phyloP scores from a whole-genome alignment of 2,329 filamentous ascomycete genomes.

The Pestalotiopsis sp. region DNA sequence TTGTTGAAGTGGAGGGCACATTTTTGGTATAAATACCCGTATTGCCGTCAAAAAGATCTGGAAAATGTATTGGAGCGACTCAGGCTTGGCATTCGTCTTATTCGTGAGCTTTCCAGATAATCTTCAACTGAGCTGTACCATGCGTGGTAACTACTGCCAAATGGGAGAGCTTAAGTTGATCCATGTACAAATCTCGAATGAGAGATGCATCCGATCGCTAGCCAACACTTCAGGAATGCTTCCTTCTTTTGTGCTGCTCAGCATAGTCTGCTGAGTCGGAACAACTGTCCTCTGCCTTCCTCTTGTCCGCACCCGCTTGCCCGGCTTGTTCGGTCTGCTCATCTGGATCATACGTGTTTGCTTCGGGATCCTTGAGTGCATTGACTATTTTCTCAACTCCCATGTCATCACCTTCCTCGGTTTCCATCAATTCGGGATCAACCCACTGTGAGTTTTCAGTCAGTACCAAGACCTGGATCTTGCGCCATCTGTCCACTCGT shows the following conservation, averaged over 20 bases:
- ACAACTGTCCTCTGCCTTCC: not conserved
- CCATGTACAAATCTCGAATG: too few relatives aligned
- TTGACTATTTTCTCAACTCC: slow-evolving; percentile 29
- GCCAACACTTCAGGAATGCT: not conserved
- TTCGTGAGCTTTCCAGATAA: too few relatives aligned
- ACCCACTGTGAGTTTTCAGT: slow-evolving; percentile 30
- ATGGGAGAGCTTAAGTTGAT: too few relatives aligned
- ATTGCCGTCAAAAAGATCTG: not conserved
- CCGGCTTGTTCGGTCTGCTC: not conserved
- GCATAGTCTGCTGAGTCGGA: not conserved
- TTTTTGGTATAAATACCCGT: slow-evolving; percentile 18
- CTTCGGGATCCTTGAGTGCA: slow-evolving; percentile 14
- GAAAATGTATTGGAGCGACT: not conserved
- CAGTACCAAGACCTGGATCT: not conserved
- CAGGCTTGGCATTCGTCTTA: not conserved
- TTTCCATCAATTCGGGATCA: slow-evolving; percentile 34
- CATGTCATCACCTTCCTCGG: slow-evolving; percentile 34
- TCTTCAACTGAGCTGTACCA: too few relatives aligned
- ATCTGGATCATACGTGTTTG: slow-evolving; percentile 14
- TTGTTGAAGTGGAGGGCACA: slow-evolving; percentile 35
- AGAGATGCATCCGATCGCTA: not conserved
- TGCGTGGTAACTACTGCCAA: too few relatives aligned
- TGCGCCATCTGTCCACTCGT: too few relatives aligned
- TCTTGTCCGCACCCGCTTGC: not conserved
- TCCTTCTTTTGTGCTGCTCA: not conserved